Percentiles rank a stretch among this genome's conserved stretches.
phyloP scores from a whole-genome alignment of 1,284 basidiomycete genomes.

The Dichomitus squalens region DNA sequence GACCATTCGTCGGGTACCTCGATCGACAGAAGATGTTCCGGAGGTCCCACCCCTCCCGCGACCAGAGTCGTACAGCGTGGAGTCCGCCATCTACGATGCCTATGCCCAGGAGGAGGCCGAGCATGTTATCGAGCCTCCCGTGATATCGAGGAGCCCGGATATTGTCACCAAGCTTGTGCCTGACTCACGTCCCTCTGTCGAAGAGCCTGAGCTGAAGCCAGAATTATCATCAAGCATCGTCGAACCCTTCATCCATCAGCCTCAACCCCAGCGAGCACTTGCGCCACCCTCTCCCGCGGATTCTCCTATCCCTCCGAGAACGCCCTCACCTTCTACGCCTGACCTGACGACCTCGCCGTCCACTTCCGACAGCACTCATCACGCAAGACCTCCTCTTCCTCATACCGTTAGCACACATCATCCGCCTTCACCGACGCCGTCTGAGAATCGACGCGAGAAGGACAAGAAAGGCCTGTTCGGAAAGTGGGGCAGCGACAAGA shows the following conservation, averaged over 20 bases:
- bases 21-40: conserved; percentile 24
- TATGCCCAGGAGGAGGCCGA: conserved; percentile 49
- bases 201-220: conserved; percentile 20
- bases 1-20: conserved; percentile 26
- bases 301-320: conserved; percentile 43
- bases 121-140: conserved; percentile 8
- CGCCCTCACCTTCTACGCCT: conserved; percentile 43
- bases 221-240: background rate
- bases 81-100: conserved; percentile 80
- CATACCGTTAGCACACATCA: conserved; percentile 31
- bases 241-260: conserved; percentile 59
- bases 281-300: conserved; percentile 36
- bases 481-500: conserved; percentile 69
- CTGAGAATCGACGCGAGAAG: conserved; percentile 48
- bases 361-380: conserved; percentile 35
- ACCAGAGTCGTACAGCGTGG: conserved; percentile 77
- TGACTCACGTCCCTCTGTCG: conserved; percentile 4
- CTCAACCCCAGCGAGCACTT: conserved; percentile 45
- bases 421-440: conserved; percentile 33
- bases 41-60: conserved; percentile 36
- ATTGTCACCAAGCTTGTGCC: conserved; percentile 13
- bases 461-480: conserved; percentile 78
- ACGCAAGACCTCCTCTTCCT: conserved; percentile 28
- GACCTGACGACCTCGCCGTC: conserved; percentile 29
- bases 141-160: conserved; percentile 16